phyloP scores from a whole-genome alignment of 495 filamentous ascomycete species.

The Daldinia caldariorum region DNA sequence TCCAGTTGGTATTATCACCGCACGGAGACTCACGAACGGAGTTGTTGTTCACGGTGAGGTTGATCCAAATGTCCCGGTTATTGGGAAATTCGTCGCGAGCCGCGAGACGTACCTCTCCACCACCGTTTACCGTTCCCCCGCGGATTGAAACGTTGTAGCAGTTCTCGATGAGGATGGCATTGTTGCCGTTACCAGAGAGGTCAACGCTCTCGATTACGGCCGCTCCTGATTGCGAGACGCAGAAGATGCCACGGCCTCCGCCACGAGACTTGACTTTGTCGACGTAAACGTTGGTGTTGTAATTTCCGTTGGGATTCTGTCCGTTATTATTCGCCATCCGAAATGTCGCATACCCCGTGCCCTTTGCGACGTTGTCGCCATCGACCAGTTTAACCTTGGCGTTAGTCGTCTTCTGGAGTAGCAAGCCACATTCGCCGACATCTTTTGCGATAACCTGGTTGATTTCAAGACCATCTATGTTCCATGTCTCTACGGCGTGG shows the following conservation, averaged over 20 bases:
- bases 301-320: slow-evolving; percentile 49
- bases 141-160: slow-evolving; percentile 57
- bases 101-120: slow-evolving; percentile 57
- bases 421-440: slow-evolving; percentile 57
- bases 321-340: slow-evolving; percentile 60
- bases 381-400: slow-evolving; percentile 56
- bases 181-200: slow-evolving; percentile 57
- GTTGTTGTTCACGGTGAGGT: slow-evolving; percentile 51
- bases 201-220: slow-evolving; percentile 52
- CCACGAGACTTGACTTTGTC: slow-evolving; percentile 58
- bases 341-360: slow-evolving; percentile 58
- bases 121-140: slow-evolving; percentile 56
- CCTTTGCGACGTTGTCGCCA: slow-evolving; percentile 55
- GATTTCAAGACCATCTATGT: slow-evolving; percentile 56
- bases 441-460: slow-evolving; percentile 54
- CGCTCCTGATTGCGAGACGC: slow-evolving; percentile 58
- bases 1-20: slow-evolving; percentile 55
- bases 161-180: slow-evolving; percentile 60
- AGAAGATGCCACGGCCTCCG: slow-evolving; percentile 59
- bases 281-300: slow-evolving; percentile 55
- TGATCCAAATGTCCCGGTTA: slow-evolving; percentile 54
- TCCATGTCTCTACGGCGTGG: slow-evolving; percentile 60
- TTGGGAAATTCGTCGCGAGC: slow-evolving; percentile 57
- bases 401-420: slow-evolving; percentile 56
- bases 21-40: slow-evolving; percentile 58